Evolutionary conservation across 805 yeast genomes (phyloP).

Genomic region (Cyberlindnera euphorbiiphila): DNA sequence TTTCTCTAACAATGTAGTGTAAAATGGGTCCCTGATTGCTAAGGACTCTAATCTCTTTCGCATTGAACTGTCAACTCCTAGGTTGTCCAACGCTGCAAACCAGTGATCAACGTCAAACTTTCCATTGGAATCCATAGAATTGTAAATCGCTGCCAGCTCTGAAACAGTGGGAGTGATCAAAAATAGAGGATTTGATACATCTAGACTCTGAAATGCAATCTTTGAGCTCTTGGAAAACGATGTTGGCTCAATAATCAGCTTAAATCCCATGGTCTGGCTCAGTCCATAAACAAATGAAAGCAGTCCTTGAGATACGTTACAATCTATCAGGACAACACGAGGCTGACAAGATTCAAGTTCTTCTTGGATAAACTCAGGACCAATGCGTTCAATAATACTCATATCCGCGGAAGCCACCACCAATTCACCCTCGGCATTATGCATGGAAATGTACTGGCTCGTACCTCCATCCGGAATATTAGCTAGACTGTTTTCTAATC

Average conservation of each 20-base stretch:
- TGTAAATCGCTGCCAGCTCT: conserved; percentile 57
- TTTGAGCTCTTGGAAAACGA: conserved; percentile 57
- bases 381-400: conserved; percentile 56
- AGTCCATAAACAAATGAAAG: conserved; percentile 34
- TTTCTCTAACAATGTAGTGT: conserved; percentile 27
- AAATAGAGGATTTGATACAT: conserved; percentile 10
- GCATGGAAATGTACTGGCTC: conserved; percentile 73
- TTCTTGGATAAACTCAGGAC: conserved; percentile 37
- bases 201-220: conserved; percentile 9
- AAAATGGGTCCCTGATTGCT: conserved; percentile 23
- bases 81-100: conserved; percentile 69
- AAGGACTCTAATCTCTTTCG: conserved; percentile 41
- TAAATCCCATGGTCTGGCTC: conserved; percentile 26
- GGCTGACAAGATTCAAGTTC: conserved; percentile 44
- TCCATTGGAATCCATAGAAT: conserved; percentile 40
- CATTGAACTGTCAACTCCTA: conserved; percentile 45
- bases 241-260: conserved; percentile 71
- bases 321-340: conserved; percentile 54
- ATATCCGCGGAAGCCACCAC: conserved; percentile 82
- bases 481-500: conserved; percentile 26
- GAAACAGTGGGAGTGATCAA: conserved; percentile 59
- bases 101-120: conserved; percentile 54
- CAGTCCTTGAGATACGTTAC: conserved; percentile 52
- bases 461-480: conserved; percentile 33
- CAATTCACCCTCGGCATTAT: conserved; percentile 57